Evolutionary conservation across 176 grass and related monocot species (phyloP), one percentile per base, ranked within the genome.

Genomic region (Cenchrus purpureus): DNA sequence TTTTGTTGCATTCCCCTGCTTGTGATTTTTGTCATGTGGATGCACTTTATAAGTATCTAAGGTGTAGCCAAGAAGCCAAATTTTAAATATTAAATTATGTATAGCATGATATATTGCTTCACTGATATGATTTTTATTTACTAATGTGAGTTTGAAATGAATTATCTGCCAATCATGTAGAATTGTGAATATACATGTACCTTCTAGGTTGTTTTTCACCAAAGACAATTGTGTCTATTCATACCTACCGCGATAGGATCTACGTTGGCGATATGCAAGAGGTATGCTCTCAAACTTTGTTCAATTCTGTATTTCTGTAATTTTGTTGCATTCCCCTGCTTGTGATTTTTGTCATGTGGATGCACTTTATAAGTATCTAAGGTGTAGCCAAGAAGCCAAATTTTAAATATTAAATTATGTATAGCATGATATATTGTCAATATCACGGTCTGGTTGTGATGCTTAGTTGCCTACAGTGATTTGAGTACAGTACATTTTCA

Each of bases 221-320:
- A 4, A 92, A 82, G 86, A 91, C 88, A 1, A 91, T 98, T 83
- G 65, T 98, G n/a, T 95, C 93, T 49, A 95, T 98, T 72, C 93
- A 98, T 83, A 92, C 96, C 50, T 98, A 98, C 74, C 86, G 96
- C 71, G 96, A 98, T 91, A 93, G 96, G 77, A 98, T 98, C 65
- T 98, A 98, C 14, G 87, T 98, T 63, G 93, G 96, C 25, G 96
- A 98, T 84, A 93, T 98, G 61, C 91, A 95, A 87, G 96, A 98
- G 96, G 96, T 98, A 93, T 48, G 71, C 49, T 74, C n/a, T 54
- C 34, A 66, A 46, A 71, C 48, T 61, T 77, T 51, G 9, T 60
- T 71, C 55, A 42, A 44, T 85, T 54, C n/a, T 25, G 25, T 25
- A 25, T 25, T 25, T 25, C 25, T 25, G 25, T 25, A 25, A 25